Conservation (phyloP, 2,329 filamentous ascomycete genomes). For the Calycina herbarum region DNA sequence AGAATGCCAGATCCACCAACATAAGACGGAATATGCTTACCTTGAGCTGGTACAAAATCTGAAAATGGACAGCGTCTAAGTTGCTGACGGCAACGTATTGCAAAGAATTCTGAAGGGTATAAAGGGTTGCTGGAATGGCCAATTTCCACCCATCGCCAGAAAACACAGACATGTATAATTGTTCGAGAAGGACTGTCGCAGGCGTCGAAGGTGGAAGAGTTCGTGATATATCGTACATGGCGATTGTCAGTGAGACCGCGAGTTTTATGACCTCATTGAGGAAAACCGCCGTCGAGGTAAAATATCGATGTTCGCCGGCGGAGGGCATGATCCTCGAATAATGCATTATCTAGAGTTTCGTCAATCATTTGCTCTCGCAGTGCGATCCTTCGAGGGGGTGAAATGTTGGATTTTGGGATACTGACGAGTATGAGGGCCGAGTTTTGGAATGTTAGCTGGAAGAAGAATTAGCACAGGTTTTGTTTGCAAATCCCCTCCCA, state of each 20-base stretch:
- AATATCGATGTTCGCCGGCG: conserved; percentile 80
- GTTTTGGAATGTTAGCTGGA: conserved; percentile 76
- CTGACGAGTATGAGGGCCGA: conserved; percentile 72
- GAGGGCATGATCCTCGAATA: conserved; percentile 94
- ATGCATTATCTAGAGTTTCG: conserved; percentile 71
- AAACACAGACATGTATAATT: conserved; percentile 79
- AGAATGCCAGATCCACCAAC: conserved; percentile 12
- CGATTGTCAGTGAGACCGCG: conserved; percentile 79
- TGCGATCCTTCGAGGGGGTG: conserved; percentile 6
- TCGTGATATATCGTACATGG: conserved; percentile 81
- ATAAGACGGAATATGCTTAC: conserved; percentile 39
- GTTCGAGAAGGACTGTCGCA: conserved; percentile 75
- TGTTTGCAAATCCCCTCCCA: conserved; percentile 23
- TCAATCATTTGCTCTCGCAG: conserved; percentile 20
- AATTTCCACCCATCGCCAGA: conserved; percentile 93
- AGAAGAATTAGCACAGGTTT: conserved; percentile 30
- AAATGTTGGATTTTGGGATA: conserved; percentile 18
- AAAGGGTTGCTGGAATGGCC: conserved; percentile 82
- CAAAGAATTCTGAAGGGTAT: conserved; percentile 89
- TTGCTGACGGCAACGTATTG: conserved; percentile 93
- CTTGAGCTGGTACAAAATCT: conserved; percentile 91
- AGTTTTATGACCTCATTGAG: conserved; percentile 92
- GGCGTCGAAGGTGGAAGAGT: conserved; percentile 77
- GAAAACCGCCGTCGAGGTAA: conserved; percentile 91
- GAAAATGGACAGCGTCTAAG: conserved; percentile 87